These are phyloP conservation scores for Colletotrichum somersetense DNA, from an alignment of 2,329 filamentous ascomycete species.

Conservation along the genomic window DNA sequence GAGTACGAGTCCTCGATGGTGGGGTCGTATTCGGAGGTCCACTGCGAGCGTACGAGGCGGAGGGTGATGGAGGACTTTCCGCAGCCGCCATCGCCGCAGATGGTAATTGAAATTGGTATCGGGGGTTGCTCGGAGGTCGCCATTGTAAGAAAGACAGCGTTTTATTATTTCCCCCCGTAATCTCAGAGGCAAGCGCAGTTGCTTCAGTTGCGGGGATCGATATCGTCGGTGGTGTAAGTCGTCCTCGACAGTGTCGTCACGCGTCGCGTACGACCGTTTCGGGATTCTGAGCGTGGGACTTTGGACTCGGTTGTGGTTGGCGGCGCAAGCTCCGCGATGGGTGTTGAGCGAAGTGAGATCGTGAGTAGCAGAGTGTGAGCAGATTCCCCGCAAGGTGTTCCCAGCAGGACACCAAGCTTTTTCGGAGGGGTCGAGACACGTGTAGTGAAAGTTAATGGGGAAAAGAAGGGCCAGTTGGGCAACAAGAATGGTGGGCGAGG, in stretches of 20 bases:
- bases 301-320: neutral
- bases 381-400: neutral
- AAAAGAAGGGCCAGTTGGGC: neutral
- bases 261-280: conserved; percentile 9
- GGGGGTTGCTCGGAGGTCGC: conserved; percentile 53
- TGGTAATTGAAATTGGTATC: conserved; percentile 78
- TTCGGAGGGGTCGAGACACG: neutral
- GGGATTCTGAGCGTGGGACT: neutral
- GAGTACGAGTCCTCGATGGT: conserved; percentile 89
- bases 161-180: neutral
- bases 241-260: conserved; percentile 14
- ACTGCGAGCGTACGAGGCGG: conserved; percentile 83
- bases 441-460: neutral
- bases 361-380: neutral
- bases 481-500: neutral
- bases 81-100: conserved; percentile 88
- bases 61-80: conserved; percentile 89
- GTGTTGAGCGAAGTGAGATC: neutral
- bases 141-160: conserved; percentile 7
- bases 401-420: neutral
- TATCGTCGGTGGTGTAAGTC: neutral
- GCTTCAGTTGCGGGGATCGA: conserved; percentile 1
- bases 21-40: conserved; percentile 86
- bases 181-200: conserved; percentile 2
- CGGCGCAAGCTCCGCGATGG: conserved; percentile 5